Evolutionary conservation across 202 grass and related monocot species (phyloP), one percentile per base, ranked within the genome.

Genomic region (Schoenoplectus triqueter): DNA sequence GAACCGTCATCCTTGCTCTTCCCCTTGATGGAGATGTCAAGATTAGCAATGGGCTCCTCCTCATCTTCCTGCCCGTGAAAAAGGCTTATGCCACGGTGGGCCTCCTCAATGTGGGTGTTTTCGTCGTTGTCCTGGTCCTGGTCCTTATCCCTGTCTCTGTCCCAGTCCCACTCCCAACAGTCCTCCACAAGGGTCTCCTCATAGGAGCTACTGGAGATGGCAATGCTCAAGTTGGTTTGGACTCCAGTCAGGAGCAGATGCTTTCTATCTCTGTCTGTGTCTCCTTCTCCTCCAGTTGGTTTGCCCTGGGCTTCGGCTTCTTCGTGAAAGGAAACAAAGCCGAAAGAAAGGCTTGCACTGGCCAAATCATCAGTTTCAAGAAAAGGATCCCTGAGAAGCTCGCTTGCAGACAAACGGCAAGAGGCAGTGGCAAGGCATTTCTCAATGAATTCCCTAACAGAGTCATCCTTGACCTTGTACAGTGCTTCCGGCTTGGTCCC

Each of bases 11-110:
- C 96, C 66, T 83, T 96, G 67, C 88, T 95, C 84, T 88, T 96
- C 63, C 96, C 96, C 87, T 92, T 94, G 73, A 99, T 99, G 68
- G 91, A 92, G 69, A 98, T 95, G 86, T 98, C 95, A 31, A 98
- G 69, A 82, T 88, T 89, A 69, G 90, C 80, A 84, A 87, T 86
- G 59, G 82, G 87, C 13, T 95, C 93, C 4, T 99, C 96, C 87
- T 99, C 95, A 5, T 99, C 96, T 87, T 99, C 93, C 1, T 92
- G 90, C 7, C 90, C 85, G 1, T 92, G 87, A 89, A 98, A 98
- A 47, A 98, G 82, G 13, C 94, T 78, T 62, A 95, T 99, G 49
- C 90, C 88, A 67, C 87, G 88, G 39, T 91, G 88, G 13, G 81
- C 90, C 89, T 94, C 91, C 79, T 92, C 93, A 3, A 80, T 84